phyloP scores from a whole-genome alignment of 1,139 yeast species.

The Suhomyces panamericanus region DNA sequence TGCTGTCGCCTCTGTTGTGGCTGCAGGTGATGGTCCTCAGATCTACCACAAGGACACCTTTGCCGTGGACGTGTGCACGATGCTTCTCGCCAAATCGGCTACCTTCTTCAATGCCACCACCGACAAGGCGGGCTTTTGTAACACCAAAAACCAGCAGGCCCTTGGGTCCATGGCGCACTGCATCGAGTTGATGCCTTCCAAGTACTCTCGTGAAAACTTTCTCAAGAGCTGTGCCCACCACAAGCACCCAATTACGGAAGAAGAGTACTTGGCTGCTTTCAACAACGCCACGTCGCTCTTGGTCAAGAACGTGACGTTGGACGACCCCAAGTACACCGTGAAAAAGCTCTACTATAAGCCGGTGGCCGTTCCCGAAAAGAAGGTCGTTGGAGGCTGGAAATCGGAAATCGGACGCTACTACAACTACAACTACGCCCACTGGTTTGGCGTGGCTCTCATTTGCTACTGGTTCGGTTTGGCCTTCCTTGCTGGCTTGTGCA shows the following conservation, averaged over 20 bases:
- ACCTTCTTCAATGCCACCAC: conserved; percentile 26
- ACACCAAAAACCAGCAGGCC: conserved; percentile 36
- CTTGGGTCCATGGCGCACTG: conserved; percentile 42
- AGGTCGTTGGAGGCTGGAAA: conserved; percentile 32
- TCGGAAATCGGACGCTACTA: conserved; percentile 43
- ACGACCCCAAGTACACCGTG: conserved; percentile 29
- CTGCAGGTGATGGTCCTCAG: conserved; percentile 3
- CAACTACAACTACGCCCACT: conserved; percentile 45
- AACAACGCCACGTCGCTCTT: conserved; percentile 39
- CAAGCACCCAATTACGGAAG: conserved; percentile 28
- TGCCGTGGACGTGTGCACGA: conserved; percentile 28
- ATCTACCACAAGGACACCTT: conserved; percentile 14
- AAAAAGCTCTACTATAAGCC: conserved; percentile 34
- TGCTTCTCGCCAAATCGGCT: conserved; percentile 26
- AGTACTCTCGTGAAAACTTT: conserved; percentile 28
- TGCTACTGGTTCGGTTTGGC: conserved; percentile 47
- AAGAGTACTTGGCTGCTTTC: conserved; percentile 32
- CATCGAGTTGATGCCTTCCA: conserved; percentile 27
- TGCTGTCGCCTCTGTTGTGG: conserved; percentile 3
- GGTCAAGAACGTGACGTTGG: conserved; percentile 27
- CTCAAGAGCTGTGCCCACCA: conserved; percentile 22
- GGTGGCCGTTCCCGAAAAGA: conserved; percentile 22
- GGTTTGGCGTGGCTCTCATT: conserved; percentile 51
- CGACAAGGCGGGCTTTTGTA: conserved; percentile 32
- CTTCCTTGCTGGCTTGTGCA: conserved; percentile 46